Conservation (phyloP, 345 rosid genomes). For the Garcia nutans region DNA sequence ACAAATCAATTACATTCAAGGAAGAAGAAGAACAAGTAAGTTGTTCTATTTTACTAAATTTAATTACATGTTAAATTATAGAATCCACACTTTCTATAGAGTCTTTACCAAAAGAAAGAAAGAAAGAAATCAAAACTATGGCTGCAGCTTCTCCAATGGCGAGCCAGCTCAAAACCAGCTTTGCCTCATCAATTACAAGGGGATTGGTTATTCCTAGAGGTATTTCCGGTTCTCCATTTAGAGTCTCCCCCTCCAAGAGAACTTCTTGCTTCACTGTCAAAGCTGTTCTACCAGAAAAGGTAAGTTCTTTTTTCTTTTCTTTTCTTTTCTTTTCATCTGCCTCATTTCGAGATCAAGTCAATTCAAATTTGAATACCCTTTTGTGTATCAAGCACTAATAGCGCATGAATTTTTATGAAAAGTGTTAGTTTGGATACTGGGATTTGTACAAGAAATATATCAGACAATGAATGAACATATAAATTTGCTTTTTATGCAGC, state of each 20-base stretch:
- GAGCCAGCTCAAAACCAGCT: constrained; percentile 74
- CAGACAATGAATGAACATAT: background rate
- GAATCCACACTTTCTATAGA: too few relatives aligned
- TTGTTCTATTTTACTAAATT: too few relatives aligned
- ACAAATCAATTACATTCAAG: too few relatives aligned
- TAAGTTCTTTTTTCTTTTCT: background rate
- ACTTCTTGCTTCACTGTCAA: constrained; percentile 59
- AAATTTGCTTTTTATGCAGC: constrained; percentile 40
- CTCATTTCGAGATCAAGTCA: too few relatives aligned
- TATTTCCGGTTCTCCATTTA: constrained; percentile 62
- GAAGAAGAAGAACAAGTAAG: too few relatives aligned
- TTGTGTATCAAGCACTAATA: too few relatives aligned
- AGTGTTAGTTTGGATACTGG: too few relatives aligned
- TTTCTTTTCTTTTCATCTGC: background rate
- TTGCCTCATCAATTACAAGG: constrained; percentile 47
- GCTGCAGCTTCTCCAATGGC: constrained; percentile 79
- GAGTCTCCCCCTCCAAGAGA: constrained; percentile 51
- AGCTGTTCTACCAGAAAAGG: constrained; percentile 80
- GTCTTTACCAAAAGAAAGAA: constrained; percentile 9
- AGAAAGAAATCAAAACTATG: constrained; percentile 43
- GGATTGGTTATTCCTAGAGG: constrained; percentile 55
- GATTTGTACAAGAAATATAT: too few relatives aligned
- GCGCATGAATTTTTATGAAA: too few relatives aligned
- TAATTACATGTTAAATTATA: too few relatives aligned
- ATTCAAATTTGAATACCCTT: too few relatives aligned